These are phyloP conservation scores for Termitomyces sp. DNA, from an alignment of 768 basidiomycete genomes.

Conservation along the genomic window DNA sequence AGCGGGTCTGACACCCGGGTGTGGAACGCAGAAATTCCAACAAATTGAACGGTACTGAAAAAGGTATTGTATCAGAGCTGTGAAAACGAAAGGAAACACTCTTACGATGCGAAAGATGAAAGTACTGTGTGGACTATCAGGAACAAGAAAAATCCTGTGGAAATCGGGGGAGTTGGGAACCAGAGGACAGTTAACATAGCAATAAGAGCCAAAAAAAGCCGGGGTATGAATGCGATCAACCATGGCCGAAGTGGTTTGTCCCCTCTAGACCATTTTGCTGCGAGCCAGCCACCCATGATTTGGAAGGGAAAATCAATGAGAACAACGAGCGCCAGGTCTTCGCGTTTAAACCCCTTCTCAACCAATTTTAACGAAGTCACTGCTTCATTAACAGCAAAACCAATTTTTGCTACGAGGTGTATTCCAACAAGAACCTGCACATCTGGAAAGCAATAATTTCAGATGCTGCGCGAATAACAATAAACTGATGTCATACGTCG, in stretches of 20 bases:
- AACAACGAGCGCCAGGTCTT: conserved; percentile 93
- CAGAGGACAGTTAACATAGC: conserved; percentile 74
- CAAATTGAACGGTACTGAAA: conserved; percentile 92
- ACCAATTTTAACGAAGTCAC: conserved; percentile 90
- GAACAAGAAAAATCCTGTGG: conserved; percentile 71
- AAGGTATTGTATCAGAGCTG: neutral
- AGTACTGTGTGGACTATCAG: conserved; percentile 79
- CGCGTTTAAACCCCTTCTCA: conserved; percentile 92
- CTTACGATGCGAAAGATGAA: conserved; percentile 82
- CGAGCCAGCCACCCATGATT: conserved; percentile 90
- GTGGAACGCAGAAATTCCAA: conserved; percentile 98
- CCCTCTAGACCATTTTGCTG: conserved; percentile 86
- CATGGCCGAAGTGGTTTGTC: conserved; percentile 79
- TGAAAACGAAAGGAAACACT: neutral
- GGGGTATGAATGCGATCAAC: conserved; percentile 88
- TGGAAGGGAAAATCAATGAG: conserved; percentile 98
- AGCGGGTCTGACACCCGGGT: conserved; percentile 93
- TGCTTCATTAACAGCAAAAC: conserved; percentile 91
- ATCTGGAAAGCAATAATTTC: conserved; percentile 42
- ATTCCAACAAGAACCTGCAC: conserved; percentile 83
- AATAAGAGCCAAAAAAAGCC: conserved; percentile 66
- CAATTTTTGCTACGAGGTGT: conserved; percentile 90
- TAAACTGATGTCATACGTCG: conserved; percentile 53
- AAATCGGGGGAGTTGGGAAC: conserved; percentile 78
- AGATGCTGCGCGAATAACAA: neutral